These are phyloP conservation scores for Dioszegia hungarica DNA, from an alignment of 768 basidiomycete genomes.

Conservation along the genomic window DNA sequence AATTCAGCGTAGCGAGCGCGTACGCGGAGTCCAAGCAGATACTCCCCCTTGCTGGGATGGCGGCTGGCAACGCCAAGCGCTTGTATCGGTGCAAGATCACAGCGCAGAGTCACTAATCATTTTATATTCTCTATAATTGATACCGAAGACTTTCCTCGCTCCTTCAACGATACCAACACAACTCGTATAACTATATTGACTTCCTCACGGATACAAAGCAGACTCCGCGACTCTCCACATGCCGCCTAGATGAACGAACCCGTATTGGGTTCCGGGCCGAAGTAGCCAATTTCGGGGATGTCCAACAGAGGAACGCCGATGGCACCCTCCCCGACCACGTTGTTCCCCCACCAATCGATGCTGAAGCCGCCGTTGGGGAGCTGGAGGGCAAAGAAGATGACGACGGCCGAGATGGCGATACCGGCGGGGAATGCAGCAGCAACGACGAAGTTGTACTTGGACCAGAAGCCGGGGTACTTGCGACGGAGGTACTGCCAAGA, in stretches of 20 bases:
- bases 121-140: too few relatives aligned
- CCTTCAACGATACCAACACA: too few relatives aligned
- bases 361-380: conserved; percentile 27
- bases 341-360: conserved; percentile 49
- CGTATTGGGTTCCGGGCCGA: conserved; percentile 17
- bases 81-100: too few relatives aligned
- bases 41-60: too few relatives aligned
- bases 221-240: too few relatives aligned
- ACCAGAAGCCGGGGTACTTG: conserved; percentile 28
- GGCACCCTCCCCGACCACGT: conserved; percentile 18
- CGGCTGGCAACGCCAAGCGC: too few relatives aligned
- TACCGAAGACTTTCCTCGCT: too few relatives aligned
- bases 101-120: too few relatives aligned
- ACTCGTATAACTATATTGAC: too few relatives aligned
- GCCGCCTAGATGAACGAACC: conserved; percentile 1
- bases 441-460: conserved; percentile 45
- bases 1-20: too few relatives aligned
- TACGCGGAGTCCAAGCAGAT: too few relatives aligned
- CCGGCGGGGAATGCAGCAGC: conserved; percentile 48
- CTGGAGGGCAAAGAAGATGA: conserved; percentile 51
- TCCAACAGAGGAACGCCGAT: conserved; percentile 11
- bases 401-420: conserved; percentile 49
- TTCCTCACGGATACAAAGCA: background rate
- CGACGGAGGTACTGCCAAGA: conserved; percentile 37
- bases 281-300: conserved; percentile 27